These are phyloP conservation scores for Hippophae tibetana DNA, from an alignment of 306 rosid genomes.

Conservation along the genomic window DNA sequence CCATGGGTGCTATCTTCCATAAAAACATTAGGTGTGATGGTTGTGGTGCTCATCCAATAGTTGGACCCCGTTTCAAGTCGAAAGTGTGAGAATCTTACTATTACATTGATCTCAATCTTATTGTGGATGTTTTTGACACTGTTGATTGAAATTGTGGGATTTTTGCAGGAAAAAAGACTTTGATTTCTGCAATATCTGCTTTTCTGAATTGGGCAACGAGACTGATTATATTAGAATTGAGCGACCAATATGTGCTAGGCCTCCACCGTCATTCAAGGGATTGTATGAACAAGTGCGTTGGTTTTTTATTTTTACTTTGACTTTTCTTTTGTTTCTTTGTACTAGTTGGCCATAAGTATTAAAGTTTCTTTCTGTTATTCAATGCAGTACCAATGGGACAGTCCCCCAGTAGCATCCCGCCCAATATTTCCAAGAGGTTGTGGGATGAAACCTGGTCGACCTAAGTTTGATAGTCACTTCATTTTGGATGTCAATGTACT, in stretches of 20 bases:
- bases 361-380: conserved; percentile 4
- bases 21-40: conserved; percentile 81
- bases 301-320: not conserved
- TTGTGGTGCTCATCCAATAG: conserved; percentile 82
- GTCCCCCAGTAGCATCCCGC: conserved; percentile 22
- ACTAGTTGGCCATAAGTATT: conserved; percentile 4
- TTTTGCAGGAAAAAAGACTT: conserved; percentile 60
- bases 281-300: conserved; percentile 21
- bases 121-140: not conserved
- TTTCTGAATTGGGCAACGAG: conserved; percentile 40
- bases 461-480: conserved; percentile 61
- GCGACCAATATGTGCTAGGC: conserved; percentile 35
- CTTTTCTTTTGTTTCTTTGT: conserved; percentile 2
- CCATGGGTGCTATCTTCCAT: conserved; percentile 66
- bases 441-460: conserved; percentile 24
- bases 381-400: conserved; percentile 25
- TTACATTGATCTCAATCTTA: conserved; percentile 2
- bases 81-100: conserved; percentile 46
- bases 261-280: conserved; percentile 24
- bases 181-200: conserved; percentile 82
- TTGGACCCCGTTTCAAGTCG: conserved; percentile 90
- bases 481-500: conserved; percentile 67
- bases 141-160: not conserved
- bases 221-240: conserved; percentile 62
- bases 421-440: conserved; percentile 10